Conservation (phyloP, 2,329 filamentous ascomycete genomes). For the Fusarium avenaceum region DNA sequence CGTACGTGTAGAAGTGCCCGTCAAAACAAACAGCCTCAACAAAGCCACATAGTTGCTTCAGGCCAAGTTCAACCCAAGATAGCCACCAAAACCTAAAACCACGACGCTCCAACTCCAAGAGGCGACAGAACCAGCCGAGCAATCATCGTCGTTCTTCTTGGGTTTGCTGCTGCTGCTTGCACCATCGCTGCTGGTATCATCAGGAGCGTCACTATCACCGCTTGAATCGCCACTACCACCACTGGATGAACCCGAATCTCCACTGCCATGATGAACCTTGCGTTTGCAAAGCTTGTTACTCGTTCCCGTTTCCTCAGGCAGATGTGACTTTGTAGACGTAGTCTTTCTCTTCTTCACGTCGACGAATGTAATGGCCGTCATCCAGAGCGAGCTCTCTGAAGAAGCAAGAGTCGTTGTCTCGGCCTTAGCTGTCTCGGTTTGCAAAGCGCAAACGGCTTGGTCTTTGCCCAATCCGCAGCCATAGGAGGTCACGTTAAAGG, state of each 20-base stretch:
- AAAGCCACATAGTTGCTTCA: neutral
- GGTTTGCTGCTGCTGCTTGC: neutral
- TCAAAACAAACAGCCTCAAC: no score
- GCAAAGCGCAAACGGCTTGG: constrained; percentile 32
- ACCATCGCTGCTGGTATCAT: neutral
- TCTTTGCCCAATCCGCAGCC: constrained; percentile 29
- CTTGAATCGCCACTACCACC: neutral
- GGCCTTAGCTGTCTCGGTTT: neutral
- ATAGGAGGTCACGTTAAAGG: constrained; percentile 37
- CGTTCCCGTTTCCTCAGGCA: neutral
- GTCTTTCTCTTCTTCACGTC: constrained; percentile 30
- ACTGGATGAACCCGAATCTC: neutral
- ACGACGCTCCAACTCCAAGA: constrained; percentile 21
- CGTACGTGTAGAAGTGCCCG: no score
- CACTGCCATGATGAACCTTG: neutral
- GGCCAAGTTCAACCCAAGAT: constrained; percentile 14
- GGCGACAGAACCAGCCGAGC: constrained; percentile 6
- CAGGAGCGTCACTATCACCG: neutral
- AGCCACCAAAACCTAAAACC: constrained; percentile 17
- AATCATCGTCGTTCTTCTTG: constrained; percentile 8
- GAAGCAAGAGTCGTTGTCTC: constrained; percentile 19
- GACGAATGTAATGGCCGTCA: constrained; percentile 41
- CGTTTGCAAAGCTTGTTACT: constrained; percentile 22
- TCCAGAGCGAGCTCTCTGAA: constrained; percentile 33
- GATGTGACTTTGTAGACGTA: neutral